phyloP scores from a whole-genome alignment of 2,329 filamentous ascomycete species.

The Myriosclerotinia curreyana region DNA sequence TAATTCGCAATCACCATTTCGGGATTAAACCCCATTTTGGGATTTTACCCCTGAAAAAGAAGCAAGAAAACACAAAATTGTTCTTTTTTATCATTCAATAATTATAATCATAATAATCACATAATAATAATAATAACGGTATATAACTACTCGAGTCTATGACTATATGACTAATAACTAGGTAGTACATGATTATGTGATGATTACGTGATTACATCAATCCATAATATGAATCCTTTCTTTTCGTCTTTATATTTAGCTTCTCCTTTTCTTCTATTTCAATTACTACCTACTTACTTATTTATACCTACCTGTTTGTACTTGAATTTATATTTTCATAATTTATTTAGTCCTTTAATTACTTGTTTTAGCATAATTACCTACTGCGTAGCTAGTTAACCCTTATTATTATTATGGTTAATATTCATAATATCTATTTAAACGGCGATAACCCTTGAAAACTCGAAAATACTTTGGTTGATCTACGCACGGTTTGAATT shows the following conservation, averaged over 20 bases:
- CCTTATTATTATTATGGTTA: not conserved
- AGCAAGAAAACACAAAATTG: not conserved
- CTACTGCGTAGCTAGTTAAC: too few relatives aligned
- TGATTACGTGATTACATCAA: not conserved
- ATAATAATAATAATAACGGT: too few relatives aligned
- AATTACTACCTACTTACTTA: not conserved
- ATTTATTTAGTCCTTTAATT: not conserved
- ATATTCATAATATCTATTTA: not conserved
- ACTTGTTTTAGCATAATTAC: not conserved
- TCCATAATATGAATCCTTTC: not conserved
- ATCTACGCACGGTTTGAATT: conserved; percentile 21
- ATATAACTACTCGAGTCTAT: not conserved
- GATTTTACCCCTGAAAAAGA: conserved; percentile 17
- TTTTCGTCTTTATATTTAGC: too few relatives aligned
- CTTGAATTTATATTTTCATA: not conserved
- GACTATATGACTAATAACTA: not conserved
- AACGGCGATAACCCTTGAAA: conserved; percentile 9
- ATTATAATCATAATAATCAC: too few relatives aligned
- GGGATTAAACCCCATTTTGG: not conserved
- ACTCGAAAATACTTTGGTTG: not conserved
- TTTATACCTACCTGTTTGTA: not conserved
- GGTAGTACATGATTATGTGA: not conserved
- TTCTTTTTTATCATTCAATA: too few relatives aligned
- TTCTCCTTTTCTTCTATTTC: not conserved
- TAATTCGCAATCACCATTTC: too few relatives aligned